Evolutionary conservation across 1,139 yeast genomes (phyloP), one percentile per base, ranked within the genome.

Genomic region (Waltiozyma sp.): DNA sequence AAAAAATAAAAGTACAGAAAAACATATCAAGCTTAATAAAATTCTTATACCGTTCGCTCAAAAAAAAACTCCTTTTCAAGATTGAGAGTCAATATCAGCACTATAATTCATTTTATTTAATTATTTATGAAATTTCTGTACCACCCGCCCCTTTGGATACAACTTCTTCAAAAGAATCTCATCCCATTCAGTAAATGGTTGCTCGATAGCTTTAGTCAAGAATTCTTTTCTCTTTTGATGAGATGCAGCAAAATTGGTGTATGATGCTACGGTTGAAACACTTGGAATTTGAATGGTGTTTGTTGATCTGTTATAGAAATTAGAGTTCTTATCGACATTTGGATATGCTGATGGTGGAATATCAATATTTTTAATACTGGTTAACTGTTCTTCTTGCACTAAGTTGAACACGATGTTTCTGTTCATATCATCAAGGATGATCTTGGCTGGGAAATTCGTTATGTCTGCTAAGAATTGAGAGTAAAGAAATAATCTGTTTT

Each of bases 271-370:
- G 4, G 42, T 43, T 2, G 51, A 41, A 7, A 55, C 53, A 3
- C 56, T 52, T 19, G 58, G 58, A 19, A 62, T 54, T 4, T 56
- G 52, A n/a, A 52, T 52, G 14, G 63, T 61, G 16, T 54, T 45
- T 9, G 63, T 49, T 39, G 47, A 49, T 23, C 51, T 53, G 18
- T 54, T 51, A 28, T 45, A 51, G 43, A 56, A 48, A 38, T 46
- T 44, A 9, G 54, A 49, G 3, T 43, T 31, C 21, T 39, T 40
- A n/a, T 49, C 54, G 41, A 55, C 46, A 44, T 51, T 42, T 39
- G 56, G 55, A 45, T 51, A 49, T 26, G 49, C 46, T 34, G 50
- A 50, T 13, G 47, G 46, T 26, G 47, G 46, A 26, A 55, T 49
- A 21, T 51, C 49, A 19, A 19, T 9, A 15, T 45, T 37, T 38